phyloP scores from a whole-genome alignment of 805 yeast species.

The Nakazawaea ambrosiae region DNA sequence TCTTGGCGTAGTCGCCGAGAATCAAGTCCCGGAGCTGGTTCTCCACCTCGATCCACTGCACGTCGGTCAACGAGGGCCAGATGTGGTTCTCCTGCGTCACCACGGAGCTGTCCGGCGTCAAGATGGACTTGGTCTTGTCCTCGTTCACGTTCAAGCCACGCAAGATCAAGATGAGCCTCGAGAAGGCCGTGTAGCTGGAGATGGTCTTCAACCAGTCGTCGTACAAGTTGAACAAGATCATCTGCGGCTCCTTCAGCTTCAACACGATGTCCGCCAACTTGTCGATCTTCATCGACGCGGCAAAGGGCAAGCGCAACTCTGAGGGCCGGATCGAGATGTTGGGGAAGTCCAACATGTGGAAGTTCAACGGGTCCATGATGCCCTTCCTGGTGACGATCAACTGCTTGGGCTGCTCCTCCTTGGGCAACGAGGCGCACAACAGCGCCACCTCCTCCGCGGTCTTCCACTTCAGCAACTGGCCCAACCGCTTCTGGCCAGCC shows the following conservation, averaged over 20 bases:
- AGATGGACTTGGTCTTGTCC: conserved; percentile 67
- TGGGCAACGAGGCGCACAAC: conserved; percentile 77
- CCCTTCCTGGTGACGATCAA: conserved; percentile 86
- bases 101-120: conserved; percentile 68
- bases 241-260: conserved; percentile 87
- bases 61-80: conserved; percentile 88
- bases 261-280: conserved; percentile 72
- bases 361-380: conserved; percentile 90
- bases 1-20: conserved; percentile 74
- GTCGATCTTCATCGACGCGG: conserved; percentile 75
- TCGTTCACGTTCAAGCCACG: conserved; percentile 75
- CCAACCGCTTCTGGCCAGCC: conserved; percentile 93
- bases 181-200: conserved; percentile 90
- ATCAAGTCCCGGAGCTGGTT: conserved; percentile 83
- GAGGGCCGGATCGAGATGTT: conserved; percentile 84
- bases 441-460: conserved; percentile 98
- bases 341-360: conserved; percentile 95
- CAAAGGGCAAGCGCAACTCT: conserved; percentile 85
- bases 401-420: conserved; percentile 93
- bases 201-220: conserved; percentile 89
- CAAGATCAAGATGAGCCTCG: conserved; percentile 74
- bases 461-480: conserved; percentile 95
- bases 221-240: conserved; percentile 84
- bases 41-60: conserved; percentile 91
- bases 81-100: conserved; percentile 71